Percentiles rank a stretch among this genome's conserved stretches.
Conservation (phyloP, 1,284 basidiomycete genomes). For the Athelia psychrophila region DNA sequence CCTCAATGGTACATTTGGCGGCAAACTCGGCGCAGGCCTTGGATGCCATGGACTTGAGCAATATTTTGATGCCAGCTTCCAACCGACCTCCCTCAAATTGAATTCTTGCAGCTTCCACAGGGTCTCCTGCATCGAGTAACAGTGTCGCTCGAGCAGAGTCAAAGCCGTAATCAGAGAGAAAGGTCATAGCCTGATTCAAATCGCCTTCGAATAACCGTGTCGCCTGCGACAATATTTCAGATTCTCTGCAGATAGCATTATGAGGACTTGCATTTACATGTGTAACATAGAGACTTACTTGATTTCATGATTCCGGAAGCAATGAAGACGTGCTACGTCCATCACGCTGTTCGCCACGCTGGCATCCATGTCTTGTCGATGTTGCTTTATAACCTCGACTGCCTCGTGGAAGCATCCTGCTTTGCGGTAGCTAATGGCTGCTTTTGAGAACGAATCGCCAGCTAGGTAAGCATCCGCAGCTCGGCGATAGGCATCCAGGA, state of each 20-base stretch:
- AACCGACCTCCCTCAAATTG: conserved; percentile 48
- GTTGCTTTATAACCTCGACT: conserved; percentile 39
- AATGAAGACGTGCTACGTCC: conserved; percentile 48
- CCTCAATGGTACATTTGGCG: conserved; percentile 22
- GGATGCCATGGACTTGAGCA: conserved; percentile 35
- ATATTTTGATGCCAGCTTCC: conserved; percentile 44
- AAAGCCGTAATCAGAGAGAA: conserved; percentile 54
- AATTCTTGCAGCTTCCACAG: conserved; percentile 54
- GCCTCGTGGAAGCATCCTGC: conserved; percentile 52
- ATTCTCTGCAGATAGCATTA: not conserved
- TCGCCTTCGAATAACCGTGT: conserved; percentile 42
- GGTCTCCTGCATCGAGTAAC: conserved; percentile 42
- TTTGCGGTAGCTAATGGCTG: conserved; percentile 47
- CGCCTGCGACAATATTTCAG: conserved; percentile 26
- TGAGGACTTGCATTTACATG: conserved; percentile 24
- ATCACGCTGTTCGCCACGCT: conserved; percentile 39
- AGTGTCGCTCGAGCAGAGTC: conserved; percentile 47
- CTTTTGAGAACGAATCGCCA: conserved; percentile 41
- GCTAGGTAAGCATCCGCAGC: conserved; percentile 47
- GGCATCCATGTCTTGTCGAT: conserved; percentile 28
- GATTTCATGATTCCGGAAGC: conserved; percentile 37
- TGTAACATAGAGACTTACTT: not conserved
- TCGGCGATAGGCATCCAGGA: conserved; percentile 32
- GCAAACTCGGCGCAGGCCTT: conserved; percentile 27
- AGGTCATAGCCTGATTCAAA: conserved; percentile 52